Evolutionary conservation across 2,329 filamentous ascomycete genomes (phyloP).

Genomic region (Penicillium sp.): DNA sequence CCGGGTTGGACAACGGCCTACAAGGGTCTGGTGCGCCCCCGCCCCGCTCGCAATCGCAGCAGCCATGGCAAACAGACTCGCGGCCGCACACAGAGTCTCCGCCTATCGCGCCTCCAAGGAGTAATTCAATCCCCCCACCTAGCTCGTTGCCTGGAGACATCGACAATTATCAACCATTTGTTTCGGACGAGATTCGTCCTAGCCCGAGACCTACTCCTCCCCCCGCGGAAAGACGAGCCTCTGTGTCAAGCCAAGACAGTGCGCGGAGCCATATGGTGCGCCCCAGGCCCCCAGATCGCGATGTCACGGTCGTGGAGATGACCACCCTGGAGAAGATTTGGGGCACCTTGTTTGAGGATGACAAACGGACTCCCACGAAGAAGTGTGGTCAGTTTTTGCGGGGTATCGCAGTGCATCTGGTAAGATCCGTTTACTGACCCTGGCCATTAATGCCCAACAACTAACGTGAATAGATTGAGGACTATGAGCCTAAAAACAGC

Average conservation of each 20-base stretch:
- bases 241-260: constrained; percentile 38
- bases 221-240: constrained; percentile 31
- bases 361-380: constrained; percentile 65
- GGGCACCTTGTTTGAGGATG: constrained; percentile 72
- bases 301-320: constrained; percentile 49
- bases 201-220: constrained; percentile 24
- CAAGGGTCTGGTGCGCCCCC: constrained; percentile 29
- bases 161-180: constrained; percentile 22
- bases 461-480: constrained; percentile 59
- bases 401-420: constrained; percentile 73
- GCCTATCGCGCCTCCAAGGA: constrained; percentile 15
- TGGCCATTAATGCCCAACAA: background rate
- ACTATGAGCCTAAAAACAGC: constrained; percentile 66
- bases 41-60: constrained; percentile 24
- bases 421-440: constrained; percentile 41
- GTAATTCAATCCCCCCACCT: constrained; percentile 20
- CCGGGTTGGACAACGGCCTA: constrained; percentile 40
- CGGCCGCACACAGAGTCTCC: constrained; percentile 23
- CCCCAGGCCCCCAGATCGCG: constrained; percentile 40
- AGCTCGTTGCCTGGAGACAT: constrained; percentile 12
- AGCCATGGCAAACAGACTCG: constrained; percentile 22
- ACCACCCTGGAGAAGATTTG: constrained; percentile 71
- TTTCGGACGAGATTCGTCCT: constrained; percentile 23
- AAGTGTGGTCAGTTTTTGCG: constrained; percentile 70
- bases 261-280: constrained; percentile 35